Percentiles rank a stretch among this genome's conserved stretches.
phyloP scores from a whole-genome alignment of 306 rosid genomes.

The Rubus idaeus region DNA sequence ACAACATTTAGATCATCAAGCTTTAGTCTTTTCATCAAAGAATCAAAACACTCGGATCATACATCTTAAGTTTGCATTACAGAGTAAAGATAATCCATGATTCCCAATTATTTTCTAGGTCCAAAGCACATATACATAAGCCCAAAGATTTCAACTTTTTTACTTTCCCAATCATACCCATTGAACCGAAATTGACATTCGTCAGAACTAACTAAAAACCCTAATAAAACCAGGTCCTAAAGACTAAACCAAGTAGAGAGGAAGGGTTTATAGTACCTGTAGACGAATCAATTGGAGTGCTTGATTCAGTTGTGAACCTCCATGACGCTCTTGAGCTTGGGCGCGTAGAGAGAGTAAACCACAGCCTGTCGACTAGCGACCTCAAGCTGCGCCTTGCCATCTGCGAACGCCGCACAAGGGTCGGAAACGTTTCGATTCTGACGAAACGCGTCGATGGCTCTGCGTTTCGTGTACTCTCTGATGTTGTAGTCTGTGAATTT shows the following conservation, averaged over 20 bases:
- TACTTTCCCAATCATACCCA: background rate
- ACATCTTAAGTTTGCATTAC: background rate
- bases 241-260: background rate
- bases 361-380: conserved; percentile 47
- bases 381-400: conserved; percentile 47
- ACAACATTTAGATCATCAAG: background rate
- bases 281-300: background rate
- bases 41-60: background rate
- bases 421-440: conserved; percentile 43
- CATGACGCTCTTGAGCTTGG: conserved; percentile 55
- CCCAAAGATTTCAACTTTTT: background rate
- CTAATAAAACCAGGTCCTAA: background rate
- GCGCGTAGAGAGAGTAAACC: conserved; percentile 55
- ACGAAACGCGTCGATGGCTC: conserved; percentile 58
- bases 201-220: background rate
- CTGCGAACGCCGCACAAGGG: conserved; percentile 36
- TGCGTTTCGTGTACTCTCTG: conserved; percentile 54
- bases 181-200: background rate
- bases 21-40: background rate
- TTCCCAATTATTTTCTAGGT: background rate
- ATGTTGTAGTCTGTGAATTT: conserved; percentile 60
- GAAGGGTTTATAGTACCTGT: background rate
- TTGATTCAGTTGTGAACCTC: conserved; percentile 18
- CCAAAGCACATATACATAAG: background rate
- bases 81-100: background rate